Base-by-base conservation (phyloP, 2,329 filamentous ascomycete genomes). In the Aspergillus aculeatinus region DNA sequence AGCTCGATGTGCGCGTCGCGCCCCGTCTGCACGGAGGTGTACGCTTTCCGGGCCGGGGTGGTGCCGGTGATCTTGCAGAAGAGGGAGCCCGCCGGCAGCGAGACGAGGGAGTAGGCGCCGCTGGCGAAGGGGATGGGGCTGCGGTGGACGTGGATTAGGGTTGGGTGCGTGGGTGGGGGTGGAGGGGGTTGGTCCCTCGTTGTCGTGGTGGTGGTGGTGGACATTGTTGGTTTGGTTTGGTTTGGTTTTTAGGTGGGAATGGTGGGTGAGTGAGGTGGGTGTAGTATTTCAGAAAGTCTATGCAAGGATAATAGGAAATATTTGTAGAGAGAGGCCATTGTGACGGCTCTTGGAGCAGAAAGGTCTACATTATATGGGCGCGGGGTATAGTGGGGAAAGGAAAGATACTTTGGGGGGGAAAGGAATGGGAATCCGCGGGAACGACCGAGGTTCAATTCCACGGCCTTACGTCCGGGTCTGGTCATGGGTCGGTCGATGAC, bases 1-100 rank as follows among this genome's bases (percentile, higher is more conserved):
- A 85, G 77, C 65, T 85, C 83, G 65, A 85, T 82, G 70, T 86
- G 83, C 0, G 77, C 74, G 57, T 77, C 75, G 23, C 70, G 70
- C 1, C 77, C 77, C 1, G 79, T 80, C 65, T 86, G 83, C 2
- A 86, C 83, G 3, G 79, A 81, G 2, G 78, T 79, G 74, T 83
- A 85, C 29, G 80, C 79, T 31, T 79, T 77, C 4, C 68, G 71
- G 7, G 76, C 74, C 2, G 80, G 76, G 1, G 78, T 81, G 16
- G 80, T 76, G 33, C 68, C 75, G 4, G 79, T 81, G 63, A 85
- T 81, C 27, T 68, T 70, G 48, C 71, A 66, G 48, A 85, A 82
- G 65, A 83, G 65, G n/a, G 81, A 75, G 49, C 80, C 80, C 1
- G 82, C 76, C 11, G 82, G 81, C 1, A 83, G 76, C n/a, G 73